Evolutionary conservation across 345 rosid species (phyloP).

Genomic region (Kandelia obovata): DNA sequence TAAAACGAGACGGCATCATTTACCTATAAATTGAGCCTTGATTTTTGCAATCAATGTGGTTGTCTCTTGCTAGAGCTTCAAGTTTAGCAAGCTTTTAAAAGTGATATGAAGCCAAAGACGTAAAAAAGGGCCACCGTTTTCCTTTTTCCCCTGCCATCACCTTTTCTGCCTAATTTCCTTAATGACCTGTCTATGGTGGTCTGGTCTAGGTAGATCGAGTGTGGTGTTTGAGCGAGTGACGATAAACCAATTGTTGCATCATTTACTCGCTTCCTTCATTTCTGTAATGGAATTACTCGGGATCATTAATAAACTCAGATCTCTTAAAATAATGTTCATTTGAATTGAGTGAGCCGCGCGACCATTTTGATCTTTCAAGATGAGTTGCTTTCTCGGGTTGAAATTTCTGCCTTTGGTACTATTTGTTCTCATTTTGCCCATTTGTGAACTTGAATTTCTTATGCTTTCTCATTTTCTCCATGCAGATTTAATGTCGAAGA

Average conservation of each 20-base stretch:
- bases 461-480: too few species aligned
- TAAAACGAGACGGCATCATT: too few species aligned
- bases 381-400: not conserved
- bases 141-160: not conserved
- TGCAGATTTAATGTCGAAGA: too few species aligned
- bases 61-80: not conserved
- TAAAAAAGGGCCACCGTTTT: not conserved
- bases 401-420: not conserved
- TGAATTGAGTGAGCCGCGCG: not conserved
- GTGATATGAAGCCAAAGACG: not conserved
- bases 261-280: not conserved
- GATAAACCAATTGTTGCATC: not conserved
- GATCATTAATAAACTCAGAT: not conserved
- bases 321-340: not conserved
- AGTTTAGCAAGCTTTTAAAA: slow-evolving; percentile 10
- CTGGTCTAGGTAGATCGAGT: not conserved
- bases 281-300: not conserved
- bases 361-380: not conserved
- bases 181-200: not conserved
- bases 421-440: too few species aligned
- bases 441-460: too few species aligned
- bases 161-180: not conserved
- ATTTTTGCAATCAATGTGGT: not conserved
- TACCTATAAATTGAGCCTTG: not conserved
- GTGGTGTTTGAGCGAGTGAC: not conserved